Evolutionary conservation across 208 protist genomes (phyloP).

Genomic region (Wallacemonas collosoma): DNA sequence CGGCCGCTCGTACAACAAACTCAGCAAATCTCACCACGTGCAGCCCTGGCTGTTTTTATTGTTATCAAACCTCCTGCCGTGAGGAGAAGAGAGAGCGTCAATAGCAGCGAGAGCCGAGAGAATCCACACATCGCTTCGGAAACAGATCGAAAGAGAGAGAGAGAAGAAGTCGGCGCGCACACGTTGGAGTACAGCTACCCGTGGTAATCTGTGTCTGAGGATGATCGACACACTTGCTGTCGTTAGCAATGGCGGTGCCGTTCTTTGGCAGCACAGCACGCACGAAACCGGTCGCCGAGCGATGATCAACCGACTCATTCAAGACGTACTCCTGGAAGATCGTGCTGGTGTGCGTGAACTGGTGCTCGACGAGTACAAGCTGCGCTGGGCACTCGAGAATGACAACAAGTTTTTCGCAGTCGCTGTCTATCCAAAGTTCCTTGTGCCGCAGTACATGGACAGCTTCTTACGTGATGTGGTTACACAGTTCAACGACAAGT

Average conservation of each 20-base stretch:
- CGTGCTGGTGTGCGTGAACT: conserved; percentile 74
- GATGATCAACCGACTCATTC: conserved; percentile 92
- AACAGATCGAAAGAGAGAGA: too few relatives aligned
- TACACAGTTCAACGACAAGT: conserved; percentile 69
- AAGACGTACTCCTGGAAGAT: conserved; percentile 94
- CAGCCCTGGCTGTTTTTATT: too few relatives aligned
- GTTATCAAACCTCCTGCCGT: too few relatives aligned
- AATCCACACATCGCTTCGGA: too few relatives aligned
- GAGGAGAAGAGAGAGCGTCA: too few relatives aligned
- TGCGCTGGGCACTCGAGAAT: conserved; percentile 94
- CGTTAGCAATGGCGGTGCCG: conserved; percentile 93
- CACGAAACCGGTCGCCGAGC: conserved; percentile 60
- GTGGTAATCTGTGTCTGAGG: too few relatives aligned
- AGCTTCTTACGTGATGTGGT: conserved; percentile 85
- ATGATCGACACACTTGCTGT: conserved; percentile 95
- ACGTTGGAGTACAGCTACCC: too few relatives aligned
- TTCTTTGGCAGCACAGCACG: conserved; percentile 88
- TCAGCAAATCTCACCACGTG: too few relatives aligned
- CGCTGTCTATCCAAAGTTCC: conserved; percentile 91
- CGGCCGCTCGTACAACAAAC: too few relatives aligned
- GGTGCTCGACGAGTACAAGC: conserved; percentile 80
- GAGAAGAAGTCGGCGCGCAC: too few relatives aligned
- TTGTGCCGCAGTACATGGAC: conserved; percentile 87
- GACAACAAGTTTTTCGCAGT: conserved; percentile 94
- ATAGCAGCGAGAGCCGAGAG: too few relatives aligned